A percentile compares a stretch with the other conserved stretches of the same genome.
Evolutionary conservation across 345 rosid genomes (phyloP).

Genomic region (Moricandia arvensis): DNA sequence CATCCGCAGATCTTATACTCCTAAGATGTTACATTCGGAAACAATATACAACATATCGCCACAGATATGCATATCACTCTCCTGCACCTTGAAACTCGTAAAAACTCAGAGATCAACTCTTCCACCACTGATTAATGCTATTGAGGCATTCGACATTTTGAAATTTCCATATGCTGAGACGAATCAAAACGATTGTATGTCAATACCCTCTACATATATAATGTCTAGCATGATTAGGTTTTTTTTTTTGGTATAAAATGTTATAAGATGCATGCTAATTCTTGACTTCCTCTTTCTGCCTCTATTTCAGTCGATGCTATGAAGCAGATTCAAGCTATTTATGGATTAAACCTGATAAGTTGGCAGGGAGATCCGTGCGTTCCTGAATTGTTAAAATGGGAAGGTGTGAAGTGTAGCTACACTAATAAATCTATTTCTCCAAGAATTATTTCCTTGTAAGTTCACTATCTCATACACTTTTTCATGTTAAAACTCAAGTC

Average conservation of each 20-base stretch:
- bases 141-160: slow-evolving; percentile 18
- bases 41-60: not conserved
- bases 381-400: slow-evolving; percentile 32
- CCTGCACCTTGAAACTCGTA: not conserved
- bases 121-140: slow-evolving; percentile 37
- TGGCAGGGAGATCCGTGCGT: slow-evolving; percentile 60
- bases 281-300: not conserved
- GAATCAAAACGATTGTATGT: slow-evolving; percentile 31
- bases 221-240: no score
- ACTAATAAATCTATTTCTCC: slow-evolving; percentile 22
- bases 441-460: slow-evolving; percentile 44
- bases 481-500: not conserved
- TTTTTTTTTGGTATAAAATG: no score
- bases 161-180: slow-evolving; percentile 25
- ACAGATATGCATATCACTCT: not conserved
- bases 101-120: slow-evolving; percentile 15
- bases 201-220: not conserved
- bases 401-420: slow-evolving; percentile 43
- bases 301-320: slow-evolving; percentile 19
- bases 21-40: not conserved
- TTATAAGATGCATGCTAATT: not conserved
- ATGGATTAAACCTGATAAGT: slow-evolving; percentile 34
- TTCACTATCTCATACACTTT: not conserved
- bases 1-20: not conserved
- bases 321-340: slow-evolving; percentile 25